Evolutionary conservation across 495 filamentous ascomycete species (phyloP).

Genomic region (Bacidia gigantensis): DNA sequence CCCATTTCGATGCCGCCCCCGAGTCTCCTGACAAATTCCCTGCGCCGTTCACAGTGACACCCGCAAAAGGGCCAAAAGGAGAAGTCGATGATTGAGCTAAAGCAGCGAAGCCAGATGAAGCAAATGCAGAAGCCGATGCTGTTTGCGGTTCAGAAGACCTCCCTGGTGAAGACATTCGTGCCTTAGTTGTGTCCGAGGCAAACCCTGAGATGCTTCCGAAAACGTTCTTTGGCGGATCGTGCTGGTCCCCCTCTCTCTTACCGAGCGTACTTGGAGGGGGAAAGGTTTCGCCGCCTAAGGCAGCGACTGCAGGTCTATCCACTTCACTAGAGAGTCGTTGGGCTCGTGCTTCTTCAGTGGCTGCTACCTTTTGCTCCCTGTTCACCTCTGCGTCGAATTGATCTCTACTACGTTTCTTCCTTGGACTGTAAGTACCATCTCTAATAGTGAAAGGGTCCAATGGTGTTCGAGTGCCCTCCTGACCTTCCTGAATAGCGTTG

Average conservation of each 20-base stretch:
- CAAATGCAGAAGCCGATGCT: conserved; percentile 39
- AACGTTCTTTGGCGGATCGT: conserved; percentile 27
- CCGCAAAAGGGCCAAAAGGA: conserved; percentile 33
- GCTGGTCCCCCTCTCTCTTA: background rate
- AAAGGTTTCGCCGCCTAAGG: background rate
- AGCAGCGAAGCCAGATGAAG: conserved; percentile 35
- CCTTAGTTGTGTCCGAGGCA: conserved; percentile 32
- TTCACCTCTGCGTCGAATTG: conserved; percentile 33
- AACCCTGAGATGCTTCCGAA: conserved; percentile 39
- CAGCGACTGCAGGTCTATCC: conserved; percentile 7
- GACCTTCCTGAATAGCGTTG: background rate
- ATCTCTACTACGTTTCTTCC: conserved; percentile 41
- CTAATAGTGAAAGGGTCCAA: conserved; percentile 5
- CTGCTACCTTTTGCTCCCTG: conserved; percentile 18
- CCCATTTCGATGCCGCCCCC: too few relatives aligned
- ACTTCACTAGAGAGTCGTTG: conserved; percentile 17
- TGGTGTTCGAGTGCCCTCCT: background rate
- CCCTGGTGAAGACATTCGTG: conserved; percentile 12
- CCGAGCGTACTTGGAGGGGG: background rate
- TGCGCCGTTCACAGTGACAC: too few relatives aligned
- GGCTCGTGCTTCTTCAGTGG: conserved; percentile 18
- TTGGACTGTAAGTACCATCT: conserved; percentile 23
- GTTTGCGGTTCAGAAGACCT: conserved; percentile 18
- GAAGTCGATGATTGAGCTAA: conserved; percentile 42
- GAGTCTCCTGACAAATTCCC: too few relatives aligned